Conservation (phyloP, 139 green algal species). For the Raphidocelis subcapitata region DNA sequence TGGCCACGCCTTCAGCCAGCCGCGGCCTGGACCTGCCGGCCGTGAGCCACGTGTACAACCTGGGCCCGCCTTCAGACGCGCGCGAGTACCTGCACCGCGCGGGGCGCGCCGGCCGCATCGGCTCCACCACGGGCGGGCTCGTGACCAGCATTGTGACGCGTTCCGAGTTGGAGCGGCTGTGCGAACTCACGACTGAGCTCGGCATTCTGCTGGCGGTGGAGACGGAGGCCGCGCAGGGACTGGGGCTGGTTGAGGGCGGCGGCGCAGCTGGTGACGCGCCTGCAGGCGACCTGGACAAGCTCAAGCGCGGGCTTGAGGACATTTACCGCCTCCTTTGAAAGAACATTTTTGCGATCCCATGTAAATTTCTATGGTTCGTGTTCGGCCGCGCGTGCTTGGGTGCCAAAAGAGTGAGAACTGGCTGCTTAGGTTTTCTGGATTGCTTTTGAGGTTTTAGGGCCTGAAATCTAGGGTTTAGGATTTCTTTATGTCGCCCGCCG, state of each 20-base stretch:
- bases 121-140: slow-evolving; percentile 48
- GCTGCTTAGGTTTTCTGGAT: too few species aligned
- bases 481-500: too few species aligned
- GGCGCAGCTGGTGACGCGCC: background rate
- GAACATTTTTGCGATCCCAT: background rate
- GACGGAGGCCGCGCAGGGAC: slow-evolving; percentile 13
- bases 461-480: too few species aligned
- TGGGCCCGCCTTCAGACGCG: slow-evolving; percentile 47
- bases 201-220: slow-evolving; percentile 33
- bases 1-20: slow-evolving; percentile 64
- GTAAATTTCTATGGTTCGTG: too few species aligned
- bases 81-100: slow-evolving; percentile 82
- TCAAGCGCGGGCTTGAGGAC: background rate
- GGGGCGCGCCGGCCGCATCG: slow-evolving; percentile 73
- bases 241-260: slow-evolving; percentile 15
- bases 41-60: slow-evolving; percentile 84
- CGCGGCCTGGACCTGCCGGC: slow-evolving; percentile 84
- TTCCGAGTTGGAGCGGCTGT: slow-evolving; percentile 46
- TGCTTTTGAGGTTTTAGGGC: too few species aligned
- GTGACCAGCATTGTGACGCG: slow-evolving; percentile 63
- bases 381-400: background rate
- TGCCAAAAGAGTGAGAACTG: too few species aligned
- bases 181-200: slow-evolving; percentile 48
- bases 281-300: background rate
- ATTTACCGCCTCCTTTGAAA: background rate